Base-by-base conservation (phyloP, 306 rosid genomes). In the Phaseolus lunatus region DNA sequence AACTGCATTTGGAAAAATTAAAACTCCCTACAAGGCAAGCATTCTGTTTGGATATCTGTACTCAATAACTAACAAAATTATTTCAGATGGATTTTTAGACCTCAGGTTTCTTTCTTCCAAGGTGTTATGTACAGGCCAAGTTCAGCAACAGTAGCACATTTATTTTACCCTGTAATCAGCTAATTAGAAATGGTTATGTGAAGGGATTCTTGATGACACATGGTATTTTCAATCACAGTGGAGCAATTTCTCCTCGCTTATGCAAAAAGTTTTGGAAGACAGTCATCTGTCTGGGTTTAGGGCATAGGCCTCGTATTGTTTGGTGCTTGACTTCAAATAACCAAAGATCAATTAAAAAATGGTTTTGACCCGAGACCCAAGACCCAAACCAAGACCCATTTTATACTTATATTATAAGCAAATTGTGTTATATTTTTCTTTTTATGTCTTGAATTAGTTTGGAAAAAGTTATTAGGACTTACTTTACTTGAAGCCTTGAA, bases 161-260 rank as follows among this genome's bases (percentile, higher is more conserved):
- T 1, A 50, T 9, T 10, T 20, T 31, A 26, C 12, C 50, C 13
- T 9, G 27, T 33, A 70, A 68, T 29, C 45, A n/a, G 14, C 19
- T 70, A 18, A 14, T 18, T 71, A n/a, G 52, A 18, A 20, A 53
- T 72, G 35, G 24, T 33, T 54, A 16, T 7, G 14, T 54, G 23
- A 14, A 14, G 9, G 67, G n/a, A 72, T 35, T 72, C 37, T 72
- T 54, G 41, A 41, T 72, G 37, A 72, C 76, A 18, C 9, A 4
- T 16, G 53, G 58, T 35, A 61, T 41, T 23, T 57, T 52, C 26
- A 9, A 49, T 57, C 43, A 37, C 41, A 23, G 67, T 39, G 77
- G 54, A 56, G 39, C 33, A 39, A 7, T 50, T 71, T 52, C 63
- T 23, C 68, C 43, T 58, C 54, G 41, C 15, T 13, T 16, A 18